Base-by-base conservation (phyloP, 345 rosid species). In the Raphanus sativus region DNA sequence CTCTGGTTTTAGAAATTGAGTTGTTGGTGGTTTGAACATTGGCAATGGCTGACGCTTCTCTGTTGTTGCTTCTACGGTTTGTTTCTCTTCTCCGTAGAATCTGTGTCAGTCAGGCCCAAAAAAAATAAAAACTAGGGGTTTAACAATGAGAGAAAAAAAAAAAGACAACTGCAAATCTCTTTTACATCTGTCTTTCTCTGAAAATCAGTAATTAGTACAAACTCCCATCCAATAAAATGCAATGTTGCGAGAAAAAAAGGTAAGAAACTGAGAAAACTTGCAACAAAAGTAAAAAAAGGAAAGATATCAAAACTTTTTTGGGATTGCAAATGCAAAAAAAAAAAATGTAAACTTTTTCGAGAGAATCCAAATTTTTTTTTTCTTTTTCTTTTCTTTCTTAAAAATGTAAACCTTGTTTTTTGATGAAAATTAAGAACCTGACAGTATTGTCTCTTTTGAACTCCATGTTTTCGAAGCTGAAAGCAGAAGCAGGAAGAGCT, bases 1-100 rank as follows among this genome's bases (percentile, higher is more conserved):
- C 71, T 83, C 89, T 50, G 84, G 65, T 75, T 80, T 84, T 32
- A 80, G 48, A 69, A 79, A 69, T 54, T 85, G 80, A 62, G 69
- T 70, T 52, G 86, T 70, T 67, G 88, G 66, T 77, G 83, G 64
- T 84, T 84, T 91, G 60, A 74, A 86, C 42, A 71, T 59, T 62
- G 90, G 88, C 62, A 69, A 55, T 54, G 91, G 89, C 60, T 76
- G 42, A 55, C 86, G 81, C 72, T 80, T 87, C 21, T 89, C 89
- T 28, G 54, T 33, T 17, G 75, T 33, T 17, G 71, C 69, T 75
- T 82, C 82, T 65, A 68, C 17, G 6, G 65, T 79, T 68, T 65
- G 83, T 40, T 81, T 72, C 54, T 77, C 89, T 16, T 78, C 85
- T 15, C 80, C 85, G 75, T 81, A 79, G 81, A 91, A 83, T 77